Evolutionary conservation across 441 rosid species (phyloP).

Genomic region (Syzygium malaccense): DNA sequence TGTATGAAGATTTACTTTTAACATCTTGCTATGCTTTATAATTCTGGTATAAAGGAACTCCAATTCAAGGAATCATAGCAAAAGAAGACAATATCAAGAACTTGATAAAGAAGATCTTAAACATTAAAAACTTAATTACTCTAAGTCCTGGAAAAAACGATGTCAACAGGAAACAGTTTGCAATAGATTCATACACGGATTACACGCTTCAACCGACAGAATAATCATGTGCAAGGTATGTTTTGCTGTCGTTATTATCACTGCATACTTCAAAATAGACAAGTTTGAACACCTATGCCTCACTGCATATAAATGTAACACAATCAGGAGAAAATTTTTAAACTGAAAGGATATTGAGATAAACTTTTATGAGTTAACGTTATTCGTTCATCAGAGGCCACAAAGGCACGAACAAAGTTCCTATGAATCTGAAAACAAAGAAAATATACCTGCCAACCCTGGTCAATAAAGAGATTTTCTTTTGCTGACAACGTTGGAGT

Average conservation of each 20-base stretch:
- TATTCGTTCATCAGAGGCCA: background rate
- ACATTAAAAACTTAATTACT: background rate
- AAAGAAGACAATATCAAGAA: background rate
- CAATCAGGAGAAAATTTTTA: background rate
- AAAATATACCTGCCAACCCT: slow-evolving; percentile 87
- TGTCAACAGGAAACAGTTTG: background rate
- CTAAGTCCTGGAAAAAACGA: background rate
- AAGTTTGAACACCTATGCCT: background rate
- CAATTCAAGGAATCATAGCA: background rate
- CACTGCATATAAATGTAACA: background rate
- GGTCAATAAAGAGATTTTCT: slow-evolving; percentile 77
- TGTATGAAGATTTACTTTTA: background rate
- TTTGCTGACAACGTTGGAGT: slow-evolving; percentile 83
- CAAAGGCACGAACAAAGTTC: background rate
- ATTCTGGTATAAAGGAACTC: background rate
- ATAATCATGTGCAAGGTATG: background rate
- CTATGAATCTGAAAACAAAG: background rate
- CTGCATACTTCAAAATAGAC: background rate
- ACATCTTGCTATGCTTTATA: background rate
- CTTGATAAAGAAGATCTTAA: background rate
- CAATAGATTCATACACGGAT: background rate
- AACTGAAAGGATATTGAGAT: background rate
- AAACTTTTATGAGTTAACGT: background rate
- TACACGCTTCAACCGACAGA: background rate
- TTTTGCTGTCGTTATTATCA: background rate